These are phyloP conservation scores for Raffaelea ambrosiae DNA, from an alignment of 2,329 filamentous ascomycete genomes.

Conservation along the genomic window DNA sequence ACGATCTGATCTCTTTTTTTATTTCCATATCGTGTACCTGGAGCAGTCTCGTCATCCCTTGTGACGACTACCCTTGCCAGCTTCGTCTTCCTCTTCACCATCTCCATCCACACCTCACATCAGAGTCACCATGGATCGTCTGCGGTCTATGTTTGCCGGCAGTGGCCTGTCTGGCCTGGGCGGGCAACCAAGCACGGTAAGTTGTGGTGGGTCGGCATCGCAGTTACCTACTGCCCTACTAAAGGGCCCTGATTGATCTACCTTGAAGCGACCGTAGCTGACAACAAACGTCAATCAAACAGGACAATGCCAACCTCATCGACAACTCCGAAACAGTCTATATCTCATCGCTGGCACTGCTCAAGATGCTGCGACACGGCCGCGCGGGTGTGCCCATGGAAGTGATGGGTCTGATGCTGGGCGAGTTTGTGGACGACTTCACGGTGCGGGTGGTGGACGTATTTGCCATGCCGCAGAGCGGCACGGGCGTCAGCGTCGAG, in stretches of 20 bases:
- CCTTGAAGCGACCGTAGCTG: too few species aligned
- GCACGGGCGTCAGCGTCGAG: slow-evolving; percentile 96
- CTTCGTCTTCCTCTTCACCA: too few species aligned
- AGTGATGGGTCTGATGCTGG: slow-evolving; percentile 98
- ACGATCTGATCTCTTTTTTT: too few species aligned
- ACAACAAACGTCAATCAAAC: too few species aligned
- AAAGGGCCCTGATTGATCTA: too few species aligned
- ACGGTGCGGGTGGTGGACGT: slow-evolving; percentile 97
- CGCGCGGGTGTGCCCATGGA: slow-evolving; percentile 98
- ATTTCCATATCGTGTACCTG: too few species aligned
- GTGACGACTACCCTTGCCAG: too few species aligned
- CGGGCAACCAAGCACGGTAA: slow-evolving; percentile 52
- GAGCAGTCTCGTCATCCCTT: too few species aligned
- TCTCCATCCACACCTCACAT: background rate
- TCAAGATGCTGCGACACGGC: slow-evolving; percentile 98
- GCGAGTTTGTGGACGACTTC: slow-evolving; percentile 98
- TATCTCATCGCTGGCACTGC: slow-evolving; percentile 90
- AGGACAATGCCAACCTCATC: slow-evolving; percentile 86
- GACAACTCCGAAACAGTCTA: slow-evolving; percentile 99
- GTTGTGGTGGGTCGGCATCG: slow-evolving; percentile 22
- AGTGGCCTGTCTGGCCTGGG: slow-evolving; percentile 60
- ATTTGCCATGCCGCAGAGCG: slow-evolving; percentile 98
- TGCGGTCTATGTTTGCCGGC: slow-evolving; percentile 80
- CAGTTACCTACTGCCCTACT: too few species aligned
- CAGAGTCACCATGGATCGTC: slow-evolving; percentile 67